Base-by-base conservation (phyloP, 2,329 filamentous ascomycete genomes). In the Colletotrichum sp. region DNA sequence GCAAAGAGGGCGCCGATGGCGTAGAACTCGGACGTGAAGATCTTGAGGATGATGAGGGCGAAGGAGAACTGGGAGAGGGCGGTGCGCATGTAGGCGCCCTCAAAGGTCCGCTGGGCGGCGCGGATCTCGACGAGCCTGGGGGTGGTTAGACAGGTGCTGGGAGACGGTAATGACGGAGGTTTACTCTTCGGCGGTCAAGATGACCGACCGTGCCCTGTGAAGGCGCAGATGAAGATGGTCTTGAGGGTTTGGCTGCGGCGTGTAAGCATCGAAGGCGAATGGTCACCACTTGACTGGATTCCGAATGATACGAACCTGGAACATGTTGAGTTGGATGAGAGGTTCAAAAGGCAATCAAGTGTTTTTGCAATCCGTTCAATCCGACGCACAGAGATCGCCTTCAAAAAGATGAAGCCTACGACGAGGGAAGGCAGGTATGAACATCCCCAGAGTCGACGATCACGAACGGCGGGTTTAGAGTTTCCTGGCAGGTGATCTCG, bases 11-110 rank as follows among this genome's bases (percentile, higher is more conserved):
- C 97, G n/a, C 97, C 97, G 78, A 98, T 98, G 79, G 94, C 93
- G 86, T 99, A 99, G 88, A 99, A 99, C 83, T 99, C 97, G 69
- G 93, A 91, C 10, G 96, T 98, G 87, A 99, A 99, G 85, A 99
- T 98, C 87, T 98, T 98, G 79, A 98, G 92, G 69, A 99, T 95
- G 78, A 99, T 93, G 66, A 99, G 92, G 24, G 96, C 93, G 85
- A 99, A 99, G 72, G 95, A 96, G 88, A 99, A 99, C 82, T 99
- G 96, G 5, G 95, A 95, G 24, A 99, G 92, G 4, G 96, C 96
- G 0, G 97, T 99, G 77, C 97, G 95, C 82, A 98, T 94, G 86
- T 99, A 99, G 26, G 97, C 97, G 26, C 97, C 97, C 86, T 99
- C 97, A 81, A 99, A 99, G 3, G 97, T 99, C 71, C 97, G 92